These are phyloP conservation scores for Verbascum thapsus DNA, from an alignment of 257 asterid species.

Conservation along the genomic window DNA sequence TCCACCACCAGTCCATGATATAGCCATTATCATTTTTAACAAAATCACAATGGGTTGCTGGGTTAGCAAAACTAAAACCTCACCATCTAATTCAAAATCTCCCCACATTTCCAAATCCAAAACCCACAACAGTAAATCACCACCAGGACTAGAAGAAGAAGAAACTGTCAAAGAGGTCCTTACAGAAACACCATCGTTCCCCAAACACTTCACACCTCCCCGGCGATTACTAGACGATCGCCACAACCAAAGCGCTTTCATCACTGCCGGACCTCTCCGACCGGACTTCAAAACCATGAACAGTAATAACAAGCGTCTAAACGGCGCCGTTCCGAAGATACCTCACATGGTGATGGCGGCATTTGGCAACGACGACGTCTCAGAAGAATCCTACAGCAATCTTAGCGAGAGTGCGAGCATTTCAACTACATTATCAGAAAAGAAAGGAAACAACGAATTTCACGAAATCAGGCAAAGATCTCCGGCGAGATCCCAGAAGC, in stretches of 20 bases:
- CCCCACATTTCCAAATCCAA: conserved; percentile 21
- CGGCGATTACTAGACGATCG: conserved; percentile 15
- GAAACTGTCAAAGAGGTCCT: conserved; percentile 78
- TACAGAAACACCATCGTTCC: conserved; percentile 53
- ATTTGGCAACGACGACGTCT: conserved; percentile 33
- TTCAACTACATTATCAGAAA: conserved; percentile 37
- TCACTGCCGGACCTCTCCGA: conserved; percentile 26
- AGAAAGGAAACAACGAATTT: conserved; percentile 27
- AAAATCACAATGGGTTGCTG: conserved; percentile 58
- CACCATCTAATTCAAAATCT: conserved; percentile 14
- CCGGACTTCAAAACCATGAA: neutral
- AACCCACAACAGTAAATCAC: conserved; percentile 41
- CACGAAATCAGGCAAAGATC: conserved; percentile 50
- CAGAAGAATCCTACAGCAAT: conserved; percentile 41
- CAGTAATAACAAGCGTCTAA: conserved; percentile 17
- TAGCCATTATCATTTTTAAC: too few species aligned
- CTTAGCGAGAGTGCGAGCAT: conserved; percentile 37
- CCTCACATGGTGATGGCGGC: conserved; percentile 28
- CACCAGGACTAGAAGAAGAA: conserved; percentile 54
- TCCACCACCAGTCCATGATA: neutral
- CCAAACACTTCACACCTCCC: conserved; percentile 26
- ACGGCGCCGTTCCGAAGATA: conserved; percentile 35
- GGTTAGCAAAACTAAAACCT: conserved; percentile 32
- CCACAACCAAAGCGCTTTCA: conserved; percentile 37
- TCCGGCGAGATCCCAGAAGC: conserved; percentile 47